These are phyloP conservation scores for Vanrija pseudolonga DNA, from an alignment of 1,284 basidiomycete species.

Conservation along the genomic window DNA sequence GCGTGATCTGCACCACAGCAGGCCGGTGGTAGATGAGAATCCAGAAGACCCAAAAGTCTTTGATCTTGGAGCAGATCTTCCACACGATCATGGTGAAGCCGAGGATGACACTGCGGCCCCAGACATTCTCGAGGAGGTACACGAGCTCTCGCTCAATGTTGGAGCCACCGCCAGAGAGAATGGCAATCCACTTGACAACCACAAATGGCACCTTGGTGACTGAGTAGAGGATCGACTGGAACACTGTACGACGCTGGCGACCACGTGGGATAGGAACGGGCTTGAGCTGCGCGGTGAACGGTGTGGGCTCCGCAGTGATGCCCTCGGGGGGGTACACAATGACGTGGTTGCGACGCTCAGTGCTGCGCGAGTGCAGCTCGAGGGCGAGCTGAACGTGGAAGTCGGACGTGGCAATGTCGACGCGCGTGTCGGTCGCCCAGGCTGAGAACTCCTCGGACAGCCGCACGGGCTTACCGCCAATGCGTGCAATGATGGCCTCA, in stretches of 20 bases:
- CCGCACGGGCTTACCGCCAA: not conserved
- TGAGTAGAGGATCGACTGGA: not conserved
- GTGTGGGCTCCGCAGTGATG: not conserved
- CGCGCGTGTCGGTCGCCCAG: not conserved
- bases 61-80: slow-evolving; percentile 6
- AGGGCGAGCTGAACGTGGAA: not conserved
- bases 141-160: slow-evolving; percentile 10
- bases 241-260: not conserved
- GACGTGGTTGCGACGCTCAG: not conserved
- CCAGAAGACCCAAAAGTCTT: slow-evolving; percentile 8
- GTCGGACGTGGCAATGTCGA: slow-evolving; percentile 2
- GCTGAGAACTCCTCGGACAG: not conserved
- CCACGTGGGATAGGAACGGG: not conserved
- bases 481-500: slow-evolving; percentile 2
- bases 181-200: slow-evolving; percentile 11
- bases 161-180: slow-evolving; percentile 3
- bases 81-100: not conserved
- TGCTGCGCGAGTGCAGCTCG: not conserved
- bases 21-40: slow-evolving; percentile 9
- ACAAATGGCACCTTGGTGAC: not conserved
- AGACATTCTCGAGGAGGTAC: slow-evolving; percentile 1
- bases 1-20: not conserved
- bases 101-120: not conserved
- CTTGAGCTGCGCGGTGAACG: not conserved
- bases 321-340: not conserved